Evolutionary conservation across 2,329 filamentous ascomycete genomes (phyloP), one percentile per base, ranked within the genome.

Genomic region (Colletotrichum tanaceti): DNA sequence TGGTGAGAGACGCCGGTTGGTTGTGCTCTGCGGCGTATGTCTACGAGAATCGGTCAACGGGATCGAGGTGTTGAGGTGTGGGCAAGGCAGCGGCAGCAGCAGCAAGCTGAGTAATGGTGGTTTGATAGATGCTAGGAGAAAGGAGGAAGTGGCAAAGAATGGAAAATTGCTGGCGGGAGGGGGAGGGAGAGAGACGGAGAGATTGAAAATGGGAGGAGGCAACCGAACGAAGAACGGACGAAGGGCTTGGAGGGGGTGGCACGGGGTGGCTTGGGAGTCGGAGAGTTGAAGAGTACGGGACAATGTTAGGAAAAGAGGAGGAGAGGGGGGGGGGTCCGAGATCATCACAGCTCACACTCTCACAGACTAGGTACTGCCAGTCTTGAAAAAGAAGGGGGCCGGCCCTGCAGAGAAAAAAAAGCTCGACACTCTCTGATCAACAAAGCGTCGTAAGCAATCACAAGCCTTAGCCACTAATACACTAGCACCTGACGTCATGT

Each of bases 391-490:
- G 3, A 20, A n/a, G 50, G 6, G 24, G 24, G 6, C 49, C n/a
- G 24, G 24, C 18, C 49, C n/a, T n/a, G 32, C 32, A 22, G 13
- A 22, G 22, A 39, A 16, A 39, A 16, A 39, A 22, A 32, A 32
- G 28, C 28, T 49, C 46, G 11, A 35, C 50, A 13, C 32, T 54
- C 32, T 54, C n/a, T n/a, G 62, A 68, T 69, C 62, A 52, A 60
- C 62, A 69, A 61, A 60, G 66, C 66, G 66, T 69, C 66, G 66
- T 62, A 69, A 69, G 66, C 66, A 57, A 28, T 24, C 43, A 28
- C 47, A 28, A 60, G 22, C 55, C 61, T 38, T 32, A 9, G 28
- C 28, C 28, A 32, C 28, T 9, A 32, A 32, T 32, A 28, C 55
- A n/a, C 24, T 20, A n/a, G 38, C 18, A 13, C n/a, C 50, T 69